Conservation (phyloP, 2,329 filamentous ascomycete genomes). For the Aspergillus pseudotamarii region DNA sequence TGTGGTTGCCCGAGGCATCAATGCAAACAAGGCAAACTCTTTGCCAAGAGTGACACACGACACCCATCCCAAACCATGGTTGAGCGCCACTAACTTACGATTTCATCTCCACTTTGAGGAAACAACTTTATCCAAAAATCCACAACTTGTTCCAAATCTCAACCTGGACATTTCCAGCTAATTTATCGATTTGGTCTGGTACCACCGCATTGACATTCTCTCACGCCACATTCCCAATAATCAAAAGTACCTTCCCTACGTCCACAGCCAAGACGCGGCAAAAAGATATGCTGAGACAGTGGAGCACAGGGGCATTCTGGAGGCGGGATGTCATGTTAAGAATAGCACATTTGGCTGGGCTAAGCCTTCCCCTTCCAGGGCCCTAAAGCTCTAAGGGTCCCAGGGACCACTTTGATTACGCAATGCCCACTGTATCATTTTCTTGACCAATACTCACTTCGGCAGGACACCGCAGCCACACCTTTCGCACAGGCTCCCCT, state of each 20-base stretch:
- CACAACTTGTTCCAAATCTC: background rate
- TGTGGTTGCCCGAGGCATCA: constrained; percentile 1
- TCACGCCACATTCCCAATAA: background rate
- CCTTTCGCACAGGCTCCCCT: constrained; percentile 11
- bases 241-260: background rate
- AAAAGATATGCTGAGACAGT: constrained; percentile 2
- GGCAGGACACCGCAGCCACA: constrained; percentile 12
- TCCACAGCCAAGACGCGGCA: constrained; percentile 17
- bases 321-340: constrained; percentile 17
- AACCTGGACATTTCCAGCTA: background rate
- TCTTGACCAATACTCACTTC: background rate
- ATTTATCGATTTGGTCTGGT: background rate
- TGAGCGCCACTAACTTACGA: background rate
- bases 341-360: constrained; percentile 20
- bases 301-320: background rate
- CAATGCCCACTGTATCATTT: constrained; percentile 15
- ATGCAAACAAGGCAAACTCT: background rate
- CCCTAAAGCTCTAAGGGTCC: constrained; percentile 11
- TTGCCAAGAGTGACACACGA: background rate
- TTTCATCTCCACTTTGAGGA: background rate
- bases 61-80: background rate
- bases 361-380: constrained; percentile 13
- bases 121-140: background rate
- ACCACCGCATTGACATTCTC: background rate
- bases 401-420: constrained; percentile 26